Evolutionary conservation across 306 rosid genomes (phyloP).

Genomic region (Rosa persica): DNA sequence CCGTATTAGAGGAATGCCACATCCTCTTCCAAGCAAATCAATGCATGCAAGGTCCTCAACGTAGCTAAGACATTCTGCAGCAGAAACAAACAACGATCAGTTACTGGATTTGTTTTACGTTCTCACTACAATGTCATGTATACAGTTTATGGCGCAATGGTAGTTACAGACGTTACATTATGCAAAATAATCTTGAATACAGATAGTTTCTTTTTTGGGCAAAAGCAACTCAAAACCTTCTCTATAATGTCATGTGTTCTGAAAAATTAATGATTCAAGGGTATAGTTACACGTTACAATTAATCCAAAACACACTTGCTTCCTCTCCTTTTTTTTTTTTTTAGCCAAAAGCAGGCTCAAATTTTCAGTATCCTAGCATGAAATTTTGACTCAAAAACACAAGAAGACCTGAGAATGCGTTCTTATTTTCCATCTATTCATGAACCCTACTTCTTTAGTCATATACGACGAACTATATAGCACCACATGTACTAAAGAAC

Average conservation of each 20-base stretch:
- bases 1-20: slow-evolving; percentile 76
- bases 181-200: background rate
- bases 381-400: background rate
- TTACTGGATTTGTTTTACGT: background rate
- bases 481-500: background rate
- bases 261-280: background rate
- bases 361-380: background rate
- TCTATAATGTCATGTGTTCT: background rate
- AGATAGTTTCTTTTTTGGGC: background rate
- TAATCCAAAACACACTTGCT: background rate
- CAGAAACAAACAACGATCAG: slow-evolving; percentile 3
- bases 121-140: background rate
- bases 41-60: slow-evolving; percentile 74
- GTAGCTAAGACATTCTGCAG: slow-evolving; percentile 58
- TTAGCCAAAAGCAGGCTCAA: background rate
- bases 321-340: background rate
- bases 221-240: background rate
- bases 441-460: background rate
- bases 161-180: background rate
- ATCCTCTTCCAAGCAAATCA: slow-evolving; percentile 82
- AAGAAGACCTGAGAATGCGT: background rate
- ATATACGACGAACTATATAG: background rate
- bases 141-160: too few relatives aligned
- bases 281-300: background rate
- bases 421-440: background rate